Evolutionary conservation across 371 early-diverging fungal species (phyloP).

Genomic region (Mortierella sp.): DNA sequence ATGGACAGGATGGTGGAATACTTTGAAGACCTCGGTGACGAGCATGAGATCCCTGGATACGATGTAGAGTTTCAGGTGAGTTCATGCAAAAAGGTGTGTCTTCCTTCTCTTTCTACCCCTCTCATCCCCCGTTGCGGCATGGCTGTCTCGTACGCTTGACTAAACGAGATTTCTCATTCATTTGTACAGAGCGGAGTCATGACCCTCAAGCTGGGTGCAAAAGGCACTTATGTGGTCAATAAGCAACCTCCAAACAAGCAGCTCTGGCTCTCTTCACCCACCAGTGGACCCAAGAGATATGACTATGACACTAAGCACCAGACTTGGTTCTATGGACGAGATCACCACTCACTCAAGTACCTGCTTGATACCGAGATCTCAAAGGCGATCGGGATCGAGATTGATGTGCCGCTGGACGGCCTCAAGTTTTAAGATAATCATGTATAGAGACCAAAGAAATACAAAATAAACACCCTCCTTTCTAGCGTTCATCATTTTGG

Average conservation of each 20-base stretch:
- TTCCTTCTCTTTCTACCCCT: too few relatives aligned
- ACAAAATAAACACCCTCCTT: too few relatives aligned
- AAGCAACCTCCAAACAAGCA: constrained; percentile 99
- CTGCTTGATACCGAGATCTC: constrained; percentile 78
- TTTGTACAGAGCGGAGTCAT: constrained; percentile 79
- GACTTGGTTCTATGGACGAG: constrained; percentile 83
- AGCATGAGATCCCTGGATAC: constrained; percentile 73
- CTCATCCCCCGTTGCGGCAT: too few relatives aligned
- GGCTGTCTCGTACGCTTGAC: too few relatives aligned
- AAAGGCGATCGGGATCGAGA: constrained; percentile 47
- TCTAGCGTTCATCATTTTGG: too few relatives aligned
- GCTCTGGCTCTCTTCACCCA: constrained; percentile 98
- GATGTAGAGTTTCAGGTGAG: constrained; percentile 89
- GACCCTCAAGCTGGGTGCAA: constrained; percentile 84
- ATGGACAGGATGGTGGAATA: constrained; percentile 79
- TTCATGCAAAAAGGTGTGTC: constrained; percentile 51
- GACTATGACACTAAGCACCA: constrained; percentile 70
- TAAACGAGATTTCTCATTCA: too few relatives aligned
- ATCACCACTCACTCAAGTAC: constrained; percentile 72
- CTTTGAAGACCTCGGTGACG: constrained; percentile 86
- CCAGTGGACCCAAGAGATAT: constrained; percentile 93
- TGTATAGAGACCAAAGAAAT: too few relatives aligned
- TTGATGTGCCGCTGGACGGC: constrained; percentile 50
- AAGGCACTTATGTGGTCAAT: constrained; percentile 97
- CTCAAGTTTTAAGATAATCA: too few relatives aligned